phyloP scores from a whole-genome alignment of 805 yeast species.

The Cyberlindnera xishuangbannaensis region DNA sequence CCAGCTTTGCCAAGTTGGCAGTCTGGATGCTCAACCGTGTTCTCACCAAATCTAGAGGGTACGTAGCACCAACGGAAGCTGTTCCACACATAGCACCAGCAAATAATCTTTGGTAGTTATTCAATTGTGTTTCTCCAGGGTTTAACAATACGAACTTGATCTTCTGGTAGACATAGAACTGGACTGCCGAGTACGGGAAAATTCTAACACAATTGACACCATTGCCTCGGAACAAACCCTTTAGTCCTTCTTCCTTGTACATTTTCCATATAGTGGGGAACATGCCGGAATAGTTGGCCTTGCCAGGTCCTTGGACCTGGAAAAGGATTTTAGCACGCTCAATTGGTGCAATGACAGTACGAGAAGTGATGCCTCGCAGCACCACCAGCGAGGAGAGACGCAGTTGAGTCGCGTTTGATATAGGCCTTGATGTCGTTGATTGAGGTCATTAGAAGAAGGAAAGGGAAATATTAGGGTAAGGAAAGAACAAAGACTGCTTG shows the following conservation, averaged over 20 bases:
- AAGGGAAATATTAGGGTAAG: not conserved
- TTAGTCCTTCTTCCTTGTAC: slow-evolving; percentile 88
- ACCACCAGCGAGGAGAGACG: slow-evolving; percentile 71
- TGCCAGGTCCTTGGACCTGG: slow-evolving; percentile 70
- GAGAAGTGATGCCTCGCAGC: slow-evolving; percentile 70
- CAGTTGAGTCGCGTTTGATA: slow-evolving; percentile 39
- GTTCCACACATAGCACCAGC: slow-evolving; percentile 84
- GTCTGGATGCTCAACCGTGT: slow-evolving; percentile 89
- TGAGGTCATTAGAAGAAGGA: slow-evolving; percentile 1
- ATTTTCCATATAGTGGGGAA: slow-evolving; percentile 68
- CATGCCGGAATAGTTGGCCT: slow-evolving; percentile 55
- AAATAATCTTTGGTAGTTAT: slow-evolving; percentile 53
- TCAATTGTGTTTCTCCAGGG: slow-evolving; percentile 33
- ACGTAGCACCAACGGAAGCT: slow-evolving; percentile 73
- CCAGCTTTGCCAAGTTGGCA: slow-evolving; percentile 48
- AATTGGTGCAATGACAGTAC: slow-evolving; percentile 92
- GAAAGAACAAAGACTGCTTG: too few relatives aligned
- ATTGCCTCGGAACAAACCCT: slow-evolving; percentile 87
- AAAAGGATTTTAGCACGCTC: slow-evolving; percentile 89
- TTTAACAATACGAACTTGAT: slow-evolving; percentile 38
- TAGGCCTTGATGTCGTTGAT: slow-evolving; percentile 3
- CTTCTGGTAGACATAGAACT: slow-evolving; percentile 77
- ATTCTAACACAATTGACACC: slow-evolving; percentile 85
- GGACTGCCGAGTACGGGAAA: slow-evolving; percentile 92
- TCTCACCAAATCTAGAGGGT: slow-evolving; percentile 87